A percentile compares a stretch with the other conserved stretches of the same genome.
These are phyloP conservation scores for Cicer cuneatum DNA, from an alignment of 306 rosid species.

Conservation along the genomic window DNA sequence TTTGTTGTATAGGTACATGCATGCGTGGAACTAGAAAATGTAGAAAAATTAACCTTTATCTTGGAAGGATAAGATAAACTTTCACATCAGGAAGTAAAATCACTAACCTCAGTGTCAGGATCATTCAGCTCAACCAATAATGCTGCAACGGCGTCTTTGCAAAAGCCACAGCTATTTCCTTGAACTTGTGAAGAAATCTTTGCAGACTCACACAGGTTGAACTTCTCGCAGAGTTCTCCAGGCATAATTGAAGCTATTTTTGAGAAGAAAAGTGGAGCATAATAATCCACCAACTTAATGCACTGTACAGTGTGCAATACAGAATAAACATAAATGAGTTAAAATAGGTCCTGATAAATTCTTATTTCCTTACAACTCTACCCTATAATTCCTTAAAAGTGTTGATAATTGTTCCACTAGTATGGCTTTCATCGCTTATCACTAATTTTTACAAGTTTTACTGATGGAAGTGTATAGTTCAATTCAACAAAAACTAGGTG, in stretches of 20 bases:
- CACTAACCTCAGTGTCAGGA: conserved; percentile 83
- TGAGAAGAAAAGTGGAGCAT: conserved; percentile 72
- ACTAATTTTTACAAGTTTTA: conserved; percentile 15
- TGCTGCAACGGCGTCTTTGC: conserved; percentile 70
- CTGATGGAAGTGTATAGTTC: not conserved
- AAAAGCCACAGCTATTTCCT: conserved; percentile 67
- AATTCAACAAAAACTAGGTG: not conserved
- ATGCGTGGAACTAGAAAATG: not conserved
- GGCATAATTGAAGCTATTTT: conserved; percentile 64
- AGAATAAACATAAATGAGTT: conserved; percentile 20
- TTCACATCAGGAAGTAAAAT: conserved; percentile 14
- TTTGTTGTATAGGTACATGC: not conserved
- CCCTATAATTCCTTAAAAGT: not conserved
- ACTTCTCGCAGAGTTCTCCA: conserved; percentile 58
- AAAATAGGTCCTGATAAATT: conserved; percentile 3
- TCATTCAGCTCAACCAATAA: conserved; percentile 68
- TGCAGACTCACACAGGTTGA: conserved; percentile 59
- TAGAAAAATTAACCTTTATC: not conserved
- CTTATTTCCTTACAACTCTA: conserved; percentile 14
- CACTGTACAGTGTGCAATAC: conserved; percentile 60
- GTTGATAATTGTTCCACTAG: not conserved
- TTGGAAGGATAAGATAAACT: conserved; percentile 10
- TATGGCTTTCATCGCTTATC: not conserved
- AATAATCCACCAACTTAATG: conserved; percentile 65
- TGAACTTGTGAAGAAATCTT: conserved; percentile 53